A percentile compares a stretch with the other conserved stretches of the same genome.
phyloP scores from a whole-genome alignment of 1,139 yeast species.

The Suhomyces terraborum region DNA sequence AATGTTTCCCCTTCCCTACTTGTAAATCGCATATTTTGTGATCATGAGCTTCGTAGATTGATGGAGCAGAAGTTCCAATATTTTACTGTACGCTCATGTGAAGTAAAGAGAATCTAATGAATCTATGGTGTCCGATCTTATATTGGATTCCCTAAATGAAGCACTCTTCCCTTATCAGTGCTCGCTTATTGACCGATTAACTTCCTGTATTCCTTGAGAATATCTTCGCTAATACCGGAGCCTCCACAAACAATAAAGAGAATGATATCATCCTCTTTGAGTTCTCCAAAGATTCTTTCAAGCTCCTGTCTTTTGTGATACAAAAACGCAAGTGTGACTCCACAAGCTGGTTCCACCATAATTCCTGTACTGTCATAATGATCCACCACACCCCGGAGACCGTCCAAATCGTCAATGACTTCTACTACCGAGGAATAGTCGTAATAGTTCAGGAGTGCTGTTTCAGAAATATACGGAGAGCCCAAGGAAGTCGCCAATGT shows the following conservation, averaged over 20 bases:
- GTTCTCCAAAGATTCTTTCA: constrained; percentile 23
- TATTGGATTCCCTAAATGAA: too few species aligned
- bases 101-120: too few species aligned
- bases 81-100: too few species aligned
- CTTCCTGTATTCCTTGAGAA: constrained; percentile 8
- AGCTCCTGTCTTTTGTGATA: constrained; percentile 27
- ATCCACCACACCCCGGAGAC: constrained; percentile 33
- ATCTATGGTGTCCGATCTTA: too few species aligned
- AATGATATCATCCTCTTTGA: constrained; percentile 34
- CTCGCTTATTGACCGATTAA: not conserved
- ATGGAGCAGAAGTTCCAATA: too few species aligned
- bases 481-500: constrained; percentile 45
- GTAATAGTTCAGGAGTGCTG: constrained; percentile 31
- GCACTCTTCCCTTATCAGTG: too few species aligned
- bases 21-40: too few species aligned
- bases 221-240: constrained; percentile 23
- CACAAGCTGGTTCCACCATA: constrained; percentile 47
- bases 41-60: too few species aligned
- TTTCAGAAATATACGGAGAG: constrained; percentile 38
- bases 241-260: constrained; percentile 47
- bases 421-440: constrained; percentile 24
- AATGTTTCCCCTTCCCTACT: too few species aligned
- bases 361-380: constrained; percentile 28
- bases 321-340: constrained; percentile 36
- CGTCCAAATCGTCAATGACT: constrained; percentile 39